phyloP scores from a whole-genome alignment of 2,329 filamentous ascomycete species.

The Cephalotrichum gorgonifer region DNA sequence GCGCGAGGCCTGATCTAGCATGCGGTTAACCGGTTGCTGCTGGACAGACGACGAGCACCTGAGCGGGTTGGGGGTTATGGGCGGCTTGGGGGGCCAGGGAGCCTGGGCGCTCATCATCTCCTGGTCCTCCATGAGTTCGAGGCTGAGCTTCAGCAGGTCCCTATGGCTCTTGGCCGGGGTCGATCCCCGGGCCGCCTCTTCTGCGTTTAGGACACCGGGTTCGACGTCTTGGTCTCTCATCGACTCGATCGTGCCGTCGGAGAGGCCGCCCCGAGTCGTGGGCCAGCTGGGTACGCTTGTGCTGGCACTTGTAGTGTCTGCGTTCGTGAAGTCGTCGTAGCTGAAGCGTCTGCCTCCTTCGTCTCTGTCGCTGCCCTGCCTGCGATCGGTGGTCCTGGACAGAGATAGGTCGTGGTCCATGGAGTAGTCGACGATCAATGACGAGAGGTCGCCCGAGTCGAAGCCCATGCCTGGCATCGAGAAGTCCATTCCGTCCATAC shows the following conservation, averaged over 20 bases:
- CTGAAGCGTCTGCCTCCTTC: not conserved
- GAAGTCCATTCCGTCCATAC: conserved; percentile 2
- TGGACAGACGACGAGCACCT: conserved; percentile 2
- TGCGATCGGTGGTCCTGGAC: not conserved
- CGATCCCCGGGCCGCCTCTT: not conserved
- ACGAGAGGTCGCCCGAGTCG: not conserved
- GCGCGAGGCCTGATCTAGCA: conserved; percentile 1
- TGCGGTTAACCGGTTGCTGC: conserved; percentile 2
- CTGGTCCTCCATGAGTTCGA: conserved; percentile 3
- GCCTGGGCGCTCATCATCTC: not conserved
- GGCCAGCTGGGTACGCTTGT: conserved; percentile 1
- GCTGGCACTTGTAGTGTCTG: not conserved
- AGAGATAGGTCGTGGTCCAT: not conserved
- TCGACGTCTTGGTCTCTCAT: not conserved
- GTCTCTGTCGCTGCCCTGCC: conserved; percentile 1
- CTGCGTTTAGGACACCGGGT: not conserved
- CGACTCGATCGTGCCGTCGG: not conserved
- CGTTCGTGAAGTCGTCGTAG: not conserved
- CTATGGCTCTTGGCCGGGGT: not conserved
- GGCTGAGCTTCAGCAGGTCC: conserved; percentile 2
- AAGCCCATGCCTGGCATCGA: conserved; percentile 2
- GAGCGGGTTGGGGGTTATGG: conserved; percentile 1
- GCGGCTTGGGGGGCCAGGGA: conserved; percentile 2
- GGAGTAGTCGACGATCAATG: conserved; percentile 1
- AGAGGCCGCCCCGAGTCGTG: not conserved